Evolutionary conservation across 2,329 filamentous ascomycete genomes (phyloP).

Genomic region (Tolypocladium sp.): DNA sequence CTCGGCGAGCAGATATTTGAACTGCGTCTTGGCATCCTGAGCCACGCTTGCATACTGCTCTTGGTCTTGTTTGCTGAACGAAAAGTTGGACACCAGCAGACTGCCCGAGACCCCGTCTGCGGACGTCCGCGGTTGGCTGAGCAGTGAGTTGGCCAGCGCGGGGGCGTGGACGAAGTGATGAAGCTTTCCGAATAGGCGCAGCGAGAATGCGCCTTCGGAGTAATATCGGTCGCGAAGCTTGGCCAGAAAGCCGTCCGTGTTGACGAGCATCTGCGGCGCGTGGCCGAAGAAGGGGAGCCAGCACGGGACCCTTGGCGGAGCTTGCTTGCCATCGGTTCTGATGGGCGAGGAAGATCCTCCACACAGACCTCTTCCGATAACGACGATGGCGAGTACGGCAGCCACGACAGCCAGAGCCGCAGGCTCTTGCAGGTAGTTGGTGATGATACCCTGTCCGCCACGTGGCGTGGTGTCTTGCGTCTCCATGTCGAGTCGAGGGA

Average conservation of each 20-base stretch:
- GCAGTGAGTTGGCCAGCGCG: conserved; percentile 15
- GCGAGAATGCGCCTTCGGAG: conserved; percentile 23
- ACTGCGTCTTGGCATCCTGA: conserved; percentile 16
- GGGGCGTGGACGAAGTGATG: conserved; percentile 26
- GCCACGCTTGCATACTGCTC: conserved; percentile 20
- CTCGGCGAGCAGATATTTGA: conserved; percentile 15
- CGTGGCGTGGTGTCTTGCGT: neutral
- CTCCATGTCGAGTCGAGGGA: neutral
- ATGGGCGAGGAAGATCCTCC: neutral
- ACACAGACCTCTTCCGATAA: conserved; percentile 14
- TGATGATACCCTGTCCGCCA: conserved; percentile 4
- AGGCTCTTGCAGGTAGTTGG: conserved; percentile 10
- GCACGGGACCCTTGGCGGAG: conserved; percentile 19
- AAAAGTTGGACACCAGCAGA: conserved; percentile 22
- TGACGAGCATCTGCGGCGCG: conserved; percentile 19
- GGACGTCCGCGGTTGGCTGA: conserved; percentile 16
- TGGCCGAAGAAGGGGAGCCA: conserved; percentile 28
- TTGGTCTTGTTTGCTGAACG: conserved; percentile 17
- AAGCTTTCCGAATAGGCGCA: conserved; percentile 20
- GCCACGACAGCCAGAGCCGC: conserved; percentile 11
- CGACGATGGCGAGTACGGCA: conserved; percentile 14
- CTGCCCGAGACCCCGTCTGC: conserved; percentile 14
- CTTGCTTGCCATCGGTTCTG: conserved; percentile 4
- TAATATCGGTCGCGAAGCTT: conserved; percentile 22
- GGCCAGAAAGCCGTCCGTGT: conserved; percentile 18